These are phyloP conservation scores for Phylloporus sp. DNA, from an alignment of 768 basidiomycete species.

Conservation along the genomic window DNA sequence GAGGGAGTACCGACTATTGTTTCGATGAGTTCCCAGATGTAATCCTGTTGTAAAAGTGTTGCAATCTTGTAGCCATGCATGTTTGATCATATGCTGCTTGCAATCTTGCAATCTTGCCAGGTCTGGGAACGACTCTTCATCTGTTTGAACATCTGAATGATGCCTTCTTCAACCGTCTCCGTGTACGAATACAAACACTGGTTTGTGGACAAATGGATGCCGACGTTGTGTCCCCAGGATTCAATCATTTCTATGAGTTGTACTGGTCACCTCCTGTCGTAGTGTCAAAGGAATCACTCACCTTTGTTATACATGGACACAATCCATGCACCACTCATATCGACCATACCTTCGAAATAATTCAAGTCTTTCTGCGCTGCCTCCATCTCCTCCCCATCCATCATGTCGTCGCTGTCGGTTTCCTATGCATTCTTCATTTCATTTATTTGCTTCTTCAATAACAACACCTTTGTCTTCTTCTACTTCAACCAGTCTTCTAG, in stretches of 20 bases:
- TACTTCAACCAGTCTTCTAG: neutral
- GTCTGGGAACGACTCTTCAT: neutral
- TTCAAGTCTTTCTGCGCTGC: neutral
- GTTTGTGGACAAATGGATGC: neutral
- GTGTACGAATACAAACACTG: neutral
- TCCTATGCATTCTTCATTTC: too few relatives aligned
- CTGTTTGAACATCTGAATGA: neutral
- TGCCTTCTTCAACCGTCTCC: neutral
- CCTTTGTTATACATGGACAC: neutral
- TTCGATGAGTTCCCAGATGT: neutral
- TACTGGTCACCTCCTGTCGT: too few relatives aligned
- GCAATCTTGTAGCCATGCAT: neutral
- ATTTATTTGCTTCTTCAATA: too few relatives aligned
- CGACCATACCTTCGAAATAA: neutral
- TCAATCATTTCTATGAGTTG: neutral
- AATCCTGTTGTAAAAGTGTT: neutral
- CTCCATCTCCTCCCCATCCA: neutral
- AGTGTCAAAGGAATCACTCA: too few relatives aligned
- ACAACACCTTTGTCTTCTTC: neutral
- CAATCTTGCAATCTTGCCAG: neutral
- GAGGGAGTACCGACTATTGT: neutral
- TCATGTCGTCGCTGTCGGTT: too few relatives aligned
- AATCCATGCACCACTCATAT: neutral
- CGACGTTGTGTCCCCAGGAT: neutral
- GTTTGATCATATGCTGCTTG: too few relatives aligned